Evolutionary conservation across 1,139 yeast genomes (phyloP).

Genomic region (Debaryomyces nepalensis): DNA sequence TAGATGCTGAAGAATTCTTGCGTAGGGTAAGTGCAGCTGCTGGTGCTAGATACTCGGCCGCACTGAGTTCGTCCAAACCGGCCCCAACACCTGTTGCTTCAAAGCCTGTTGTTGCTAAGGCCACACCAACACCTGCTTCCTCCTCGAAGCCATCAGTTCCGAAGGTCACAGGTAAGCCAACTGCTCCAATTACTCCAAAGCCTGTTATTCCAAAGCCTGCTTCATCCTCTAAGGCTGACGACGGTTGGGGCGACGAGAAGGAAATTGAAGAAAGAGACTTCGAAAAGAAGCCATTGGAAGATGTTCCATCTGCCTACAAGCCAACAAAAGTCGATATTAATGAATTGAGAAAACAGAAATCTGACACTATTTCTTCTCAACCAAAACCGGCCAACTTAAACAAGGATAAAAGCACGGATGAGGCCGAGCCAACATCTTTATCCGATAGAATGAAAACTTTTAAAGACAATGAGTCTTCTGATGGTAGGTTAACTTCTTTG

Average conservation of each 20-base stretch:
- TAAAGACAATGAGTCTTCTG: constrained; percentile 34
- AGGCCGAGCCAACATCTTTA: constrained; percentile 40
- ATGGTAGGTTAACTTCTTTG: constrained; percentile 60
- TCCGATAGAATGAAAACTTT: constrained; percentile 48
- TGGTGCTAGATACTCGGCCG: constrained; percentile 93
- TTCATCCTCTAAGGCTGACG: constrained; percentile 45
- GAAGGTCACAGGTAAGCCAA: constrained; percentile 47
- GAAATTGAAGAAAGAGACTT: constrained; percentile 78
- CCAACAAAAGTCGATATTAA: constrained; percentile 60
- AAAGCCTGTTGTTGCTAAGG: constrained; percentile 26
- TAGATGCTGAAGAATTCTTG: constrained; percentile 76
- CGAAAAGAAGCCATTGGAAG: constrained; percentile 60
- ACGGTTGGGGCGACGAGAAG: constrained; percentile 67
- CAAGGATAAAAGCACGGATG: constrained; percentile 28
- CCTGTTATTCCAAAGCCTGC: constrained; percentile 27
- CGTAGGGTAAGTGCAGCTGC: constrained; percentile 86
- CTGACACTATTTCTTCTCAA: constrained; percentile 51
- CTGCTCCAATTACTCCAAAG: constrained; percentile 31
- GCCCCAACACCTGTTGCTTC: constrained; percentile 28
- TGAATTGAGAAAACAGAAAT: constrained; percentile 49
- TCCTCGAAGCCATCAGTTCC: constrained; percentile 36
- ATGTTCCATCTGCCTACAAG: constrained; percentile 67
- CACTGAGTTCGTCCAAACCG: constrained; percentile 38
- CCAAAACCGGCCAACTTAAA: constrained; percentile 31
- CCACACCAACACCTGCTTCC: constrained; percentile 29